Evolutionary conservation across 306 rosid genomes (phyloP).

Genomic region (Carpinus fangiana): DNA sequence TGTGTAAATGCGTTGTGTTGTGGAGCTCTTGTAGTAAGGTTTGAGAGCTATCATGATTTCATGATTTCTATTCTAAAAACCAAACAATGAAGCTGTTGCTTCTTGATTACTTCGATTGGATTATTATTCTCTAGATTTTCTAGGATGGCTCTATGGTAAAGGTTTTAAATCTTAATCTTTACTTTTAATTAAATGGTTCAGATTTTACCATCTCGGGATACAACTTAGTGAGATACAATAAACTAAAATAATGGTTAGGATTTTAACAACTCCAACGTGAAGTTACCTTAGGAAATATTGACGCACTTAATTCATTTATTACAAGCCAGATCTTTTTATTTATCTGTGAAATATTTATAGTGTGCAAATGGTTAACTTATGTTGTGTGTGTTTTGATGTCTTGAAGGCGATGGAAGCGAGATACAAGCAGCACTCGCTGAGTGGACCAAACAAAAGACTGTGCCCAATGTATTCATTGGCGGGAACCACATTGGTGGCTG

Average conservation of each 20-base stretch:
- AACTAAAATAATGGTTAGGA: not conserved
- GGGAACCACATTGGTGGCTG: slow-evolving; percentile 96
- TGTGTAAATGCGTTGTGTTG: not conserved
- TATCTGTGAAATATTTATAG: no score
- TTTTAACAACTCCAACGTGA: not conserved
- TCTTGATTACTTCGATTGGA: not conserved
- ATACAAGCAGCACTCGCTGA: slow-evolving; percentile 64
- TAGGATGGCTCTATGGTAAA: not conserved
- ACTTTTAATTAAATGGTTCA: not conserved
- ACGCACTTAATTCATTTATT: not conserved
- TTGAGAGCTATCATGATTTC: not conserved
- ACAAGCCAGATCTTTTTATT: not conserved
- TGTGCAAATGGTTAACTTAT: not conserved
- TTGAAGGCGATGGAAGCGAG: slow-evolving; percentile 78
- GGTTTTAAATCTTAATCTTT: not conserved
- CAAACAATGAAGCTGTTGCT: not conserved
- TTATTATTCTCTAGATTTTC: not conserved
- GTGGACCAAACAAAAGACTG: slow-evolving; percentile 80
- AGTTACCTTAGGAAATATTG: not conserved
- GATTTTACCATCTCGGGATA: no score
- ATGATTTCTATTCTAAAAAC: not conserved
- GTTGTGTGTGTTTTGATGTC: slow-evolving; percentile 16
- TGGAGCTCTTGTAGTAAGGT: not conserved
- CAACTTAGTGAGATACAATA: no score
- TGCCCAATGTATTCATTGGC: slow-evolving; percentile 89